A percentile compares a stretch with the other conserved stretches of the same genome.
These are phyloP conservation scores for Xylariaceae sp. DNA, from an alignment of 2,329 filamentous ascomycete genomes.

Conservation along the genomic window DNA sequence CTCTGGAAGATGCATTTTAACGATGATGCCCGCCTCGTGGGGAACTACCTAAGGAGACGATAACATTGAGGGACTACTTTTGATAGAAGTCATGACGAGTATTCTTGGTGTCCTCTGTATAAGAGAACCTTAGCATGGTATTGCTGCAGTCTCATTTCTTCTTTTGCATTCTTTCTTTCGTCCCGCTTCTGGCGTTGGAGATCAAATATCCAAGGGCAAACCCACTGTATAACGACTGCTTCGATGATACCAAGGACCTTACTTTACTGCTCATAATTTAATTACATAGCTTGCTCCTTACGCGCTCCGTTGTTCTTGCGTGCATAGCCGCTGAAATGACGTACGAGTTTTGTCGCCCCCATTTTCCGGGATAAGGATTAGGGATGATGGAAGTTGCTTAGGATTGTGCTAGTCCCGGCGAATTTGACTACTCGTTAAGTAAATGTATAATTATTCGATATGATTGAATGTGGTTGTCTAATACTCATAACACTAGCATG, in stretches of 20 bases:
- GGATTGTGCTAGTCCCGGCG: conserved; percentile 6
- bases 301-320: conserved; percentile 9
- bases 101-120: background rate
- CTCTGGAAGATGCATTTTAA: conserved; percentile 81
- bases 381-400: background rate
- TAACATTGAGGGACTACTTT: background rate
- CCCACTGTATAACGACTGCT: conserved; percentile 28
- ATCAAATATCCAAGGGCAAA: conserved; percentile 23
- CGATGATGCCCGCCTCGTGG: background rate
- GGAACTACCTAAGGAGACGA: conserved; percentile 4
- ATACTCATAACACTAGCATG: background rate
- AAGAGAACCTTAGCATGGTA: background rate
- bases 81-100: background rate
- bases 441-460: conserved; percentile 22
- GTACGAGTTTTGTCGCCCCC: too few species aligned
- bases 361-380: too few species aligned
- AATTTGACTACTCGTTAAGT: conserved; percentile 13
- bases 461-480: too few species aligned
- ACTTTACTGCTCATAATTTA: conserved; percentile 15
- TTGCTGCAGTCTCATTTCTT: background rate
- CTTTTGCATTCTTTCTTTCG: conserved; percentile 8
- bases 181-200: conserved; percentile 22
- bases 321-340: too few species aligned
- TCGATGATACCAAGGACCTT: conserved; percentile 35
- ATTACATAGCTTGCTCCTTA: too few species aligned